Conservation (phyloP, 352 stramenopile species). For the Albugo candida region DNA sequence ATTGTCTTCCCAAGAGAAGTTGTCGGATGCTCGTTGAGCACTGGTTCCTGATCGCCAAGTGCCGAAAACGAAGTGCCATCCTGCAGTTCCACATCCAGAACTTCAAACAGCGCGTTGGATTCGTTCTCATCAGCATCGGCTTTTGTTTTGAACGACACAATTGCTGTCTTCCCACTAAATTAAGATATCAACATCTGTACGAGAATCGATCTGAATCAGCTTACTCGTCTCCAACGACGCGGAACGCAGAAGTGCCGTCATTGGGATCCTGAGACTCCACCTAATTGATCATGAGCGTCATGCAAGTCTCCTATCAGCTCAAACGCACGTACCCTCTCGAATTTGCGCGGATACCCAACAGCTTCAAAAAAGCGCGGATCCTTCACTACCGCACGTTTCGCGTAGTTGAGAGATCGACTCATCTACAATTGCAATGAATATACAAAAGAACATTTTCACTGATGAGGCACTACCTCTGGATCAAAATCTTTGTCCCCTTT, state of each 20-base stretch:
- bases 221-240: neutral
- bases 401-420: conserved; percentile 51
- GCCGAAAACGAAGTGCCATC: conserved; percentile 38
- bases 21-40: conserved; percentile 33
- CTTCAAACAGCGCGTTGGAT: conserved; percentile 18
- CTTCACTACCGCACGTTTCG: conserved; percentile 52
- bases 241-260: conserved; percentile 26
- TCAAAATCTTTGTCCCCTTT: conserved; percentile 30
- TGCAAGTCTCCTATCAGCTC: conserved; percentile 6
- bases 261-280: conserved; percentile 10
- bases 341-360: conserved; percentile 54
- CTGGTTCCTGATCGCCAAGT: conserved; percentile 27
- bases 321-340: conserved; percentile 15
- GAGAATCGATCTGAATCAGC: neutral
- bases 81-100: conserved; percentile 20
- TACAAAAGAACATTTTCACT: neutral
- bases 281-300: neutral
- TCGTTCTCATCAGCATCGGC: neutral
- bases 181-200: neutral
- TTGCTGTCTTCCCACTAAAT: neutral
- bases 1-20: too few species aligned
- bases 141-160: neutral
- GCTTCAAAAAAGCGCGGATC: conserved; percentile 50
- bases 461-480: conserved; percentile 22
- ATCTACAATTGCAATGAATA: conserved; percentile 11